Evolutionary conservation across 163 green algal genomes (phyloP).

Genomic region (Chlamydomonas reinhardtii): DNA sequence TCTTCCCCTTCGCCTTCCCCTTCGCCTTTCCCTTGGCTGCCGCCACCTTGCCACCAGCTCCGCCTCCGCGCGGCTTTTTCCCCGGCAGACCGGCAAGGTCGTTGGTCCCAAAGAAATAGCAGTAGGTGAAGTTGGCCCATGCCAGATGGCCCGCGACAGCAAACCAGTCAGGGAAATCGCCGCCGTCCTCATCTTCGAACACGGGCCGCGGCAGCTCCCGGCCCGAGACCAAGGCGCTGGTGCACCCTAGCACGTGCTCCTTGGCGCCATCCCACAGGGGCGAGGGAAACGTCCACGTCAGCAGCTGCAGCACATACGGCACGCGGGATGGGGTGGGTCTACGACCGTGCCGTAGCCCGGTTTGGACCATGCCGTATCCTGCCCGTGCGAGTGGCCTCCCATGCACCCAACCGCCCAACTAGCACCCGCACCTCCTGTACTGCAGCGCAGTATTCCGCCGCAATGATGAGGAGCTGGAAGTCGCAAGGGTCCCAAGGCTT

Average conservation of each 20-base stretch:
- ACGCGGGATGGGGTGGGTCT: background rate
- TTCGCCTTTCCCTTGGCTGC: background rate
- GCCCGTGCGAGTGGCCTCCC: too few species aligned
- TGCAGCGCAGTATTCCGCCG: conserved; percentile 29
- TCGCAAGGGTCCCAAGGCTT: too few species aligned
- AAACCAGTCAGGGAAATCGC: background rate
- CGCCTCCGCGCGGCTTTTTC: background rate
- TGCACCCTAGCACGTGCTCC: background rate
- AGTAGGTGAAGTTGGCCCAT: conserved; percentile 32
- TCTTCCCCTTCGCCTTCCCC: too few species aligned
- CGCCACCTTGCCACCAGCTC: background rate
- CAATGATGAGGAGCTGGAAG: conserved; percentile 30
- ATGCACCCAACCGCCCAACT: too few species aligned
- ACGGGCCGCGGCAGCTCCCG: background rate
- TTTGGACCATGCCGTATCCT: too few species aligned
- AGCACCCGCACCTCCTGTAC: conserved; percentile 2
- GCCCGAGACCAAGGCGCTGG: background rate
- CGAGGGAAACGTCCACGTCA: background rate
- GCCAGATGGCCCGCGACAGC: background rate
- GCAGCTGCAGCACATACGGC: background rate
- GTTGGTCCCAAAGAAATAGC: conserved; percentile 13
- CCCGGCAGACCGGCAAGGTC: background rate
- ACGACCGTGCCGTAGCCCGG: too few species aligned
- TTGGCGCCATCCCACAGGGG: background rate
- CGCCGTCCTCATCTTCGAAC: too few species aligned